Evolutionary conservation across 2,329 filamentous ascomycete species (phyloP), one percentile per base, ranked within the genome.

Genomic region (Zelopaecilomyces penicillatus): DNA sequence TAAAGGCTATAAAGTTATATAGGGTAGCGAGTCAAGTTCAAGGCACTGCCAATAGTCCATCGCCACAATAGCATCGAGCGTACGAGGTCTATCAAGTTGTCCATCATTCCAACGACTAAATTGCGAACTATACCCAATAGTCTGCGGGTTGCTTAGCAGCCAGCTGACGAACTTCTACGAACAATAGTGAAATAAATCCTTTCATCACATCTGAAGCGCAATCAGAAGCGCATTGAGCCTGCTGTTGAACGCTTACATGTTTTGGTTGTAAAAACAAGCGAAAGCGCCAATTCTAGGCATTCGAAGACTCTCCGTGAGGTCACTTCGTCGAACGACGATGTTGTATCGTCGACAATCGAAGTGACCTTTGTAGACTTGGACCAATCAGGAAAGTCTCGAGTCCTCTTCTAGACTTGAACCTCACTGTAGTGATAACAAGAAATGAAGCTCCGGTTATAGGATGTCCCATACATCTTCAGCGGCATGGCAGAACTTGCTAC

Each of bases 401-500:
- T 34, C 26, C 27, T 42, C 27, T 36, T 28, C 8, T 34, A 10
- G 8, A 12, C 10, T 28, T n/a, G 29, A 32, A 36, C 10, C 32
- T 28, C 19, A 12, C 9, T 11, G 19, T 33, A 34, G 6, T 27
- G 33, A 43, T 30, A 54, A 44, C 48, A 28, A 27, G 38, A 41
- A 40, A 43, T 49, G 44, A 48, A 46, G 30, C 35, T 38, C 41
- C 37, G 27, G 3, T 75, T 82, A 98, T 59, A 96, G 78, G 56
- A 98, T 86, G 61, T 87, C 82, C 93, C 93, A 98, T 32, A 85
- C 84, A 65, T 98, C 93, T 69, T 98, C 93, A 37, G 90, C 91
- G 35, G 91, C 93, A 67, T 98, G 93, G 68, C 93, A 97, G 74
- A 98, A 97, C 68, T 97, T 98, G 80, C 91, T 96, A 76, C 93